phyloP scores from a whole-genome alignment of 2,329 filamentous ascomycete species.

The Uncinocarpus reesii region DNA sequence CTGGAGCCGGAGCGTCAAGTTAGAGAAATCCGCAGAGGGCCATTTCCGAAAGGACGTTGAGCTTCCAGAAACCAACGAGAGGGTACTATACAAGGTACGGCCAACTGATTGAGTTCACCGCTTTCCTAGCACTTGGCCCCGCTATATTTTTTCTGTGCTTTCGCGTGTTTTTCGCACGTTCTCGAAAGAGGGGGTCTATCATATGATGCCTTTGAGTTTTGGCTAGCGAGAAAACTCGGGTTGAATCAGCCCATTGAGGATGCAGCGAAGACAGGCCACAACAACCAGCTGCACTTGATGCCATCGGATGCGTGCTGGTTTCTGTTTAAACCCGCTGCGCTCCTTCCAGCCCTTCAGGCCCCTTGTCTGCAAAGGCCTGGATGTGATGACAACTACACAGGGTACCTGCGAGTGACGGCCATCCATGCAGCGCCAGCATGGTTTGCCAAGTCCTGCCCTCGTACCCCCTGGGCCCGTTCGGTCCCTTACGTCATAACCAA shows the following conservation, averaged over 20 bases:
- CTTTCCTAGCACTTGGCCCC: background rate
- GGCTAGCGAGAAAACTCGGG: slow-evolving; percentile 5
- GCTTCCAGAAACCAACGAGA: slow-evolving; percentile 54
- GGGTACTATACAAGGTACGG: slow-evolving; percentile 89
- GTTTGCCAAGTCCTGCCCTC: background rate
- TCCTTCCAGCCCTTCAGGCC: background rate
- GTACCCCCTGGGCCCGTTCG: background rate
- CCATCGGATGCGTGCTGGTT: background rate
- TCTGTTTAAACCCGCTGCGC: background rate
- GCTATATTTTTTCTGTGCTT: background rate
- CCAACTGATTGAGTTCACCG: slow-evolving; percentile 5
- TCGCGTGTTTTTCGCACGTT: background rate
- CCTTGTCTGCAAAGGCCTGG: background rate
- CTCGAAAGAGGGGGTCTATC: background rate
- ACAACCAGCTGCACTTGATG: background rate
- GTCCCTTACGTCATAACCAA: slow-evolving; percentile 12
- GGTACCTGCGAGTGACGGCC: slow-evolving; percentile 8
- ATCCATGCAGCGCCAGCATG: background rate
- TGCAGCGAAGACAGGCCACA: background rate
- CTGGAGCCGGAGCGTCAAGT: slow-evolving; percentile 77
- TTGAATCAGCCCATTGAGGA: background rate
- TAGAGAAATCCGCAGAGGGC: slow-evolving; percentile 60
- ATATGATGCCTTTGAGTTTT: slow-evolving; percentile 11
- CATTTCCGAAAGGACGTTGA: slow-evolving; percentile 71
- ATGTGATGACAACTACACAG: slow-evolving; percentile 9